These are phyloP conservation scores for Xylaria sp. DNA, from an alignment of 2,329 filamentous ascomycete genomes.

Conservation along the genomic window DNA sequence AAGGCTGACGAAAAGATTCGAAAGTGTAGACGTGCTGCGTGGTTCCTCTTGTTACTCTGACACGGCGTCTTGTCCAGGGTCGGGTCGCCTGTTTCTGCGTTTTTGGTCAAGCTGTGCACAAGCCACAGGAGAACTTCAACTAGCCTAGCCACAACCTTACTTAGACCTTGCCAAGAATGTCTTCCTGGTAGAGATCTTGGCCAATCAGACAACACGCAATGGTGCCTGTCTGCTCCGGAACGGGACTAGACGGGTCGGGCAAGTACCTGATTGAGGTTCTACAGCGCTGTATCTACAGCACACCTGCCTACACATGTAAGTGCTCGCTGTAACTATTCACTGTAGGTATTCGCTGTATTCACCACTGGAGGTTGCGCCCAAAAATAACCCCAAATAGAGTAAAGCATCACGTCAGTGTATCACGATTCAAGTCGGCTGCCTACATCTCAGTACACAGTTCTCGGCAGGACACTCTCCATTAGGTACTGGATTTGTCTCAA, in stretches of 20 bases:
- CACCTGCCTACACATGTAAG: too few species aligned
- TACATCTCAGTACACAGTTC: background rate
- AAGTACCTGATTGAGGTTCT: background rate
- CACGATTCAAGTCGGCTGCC: background rate
- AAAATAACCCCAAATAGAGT: background rate
- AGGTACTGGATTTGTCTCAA: background rate
- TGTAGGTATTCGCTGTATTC: background rate
- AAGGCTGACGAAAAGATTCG: constrained; percentile 8
- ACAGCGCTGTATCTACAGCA: constrained; percentile 7
- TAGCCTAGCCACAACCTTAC: constrained; percentile 34
- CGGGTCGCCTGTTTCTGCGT: constrained; percentile 41
- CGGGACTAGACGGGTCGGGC: constrained; percentile 32
- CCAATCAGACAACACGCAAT: constrained; percentile 44
- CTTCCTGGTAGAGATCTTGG: constrained; percentile 36
- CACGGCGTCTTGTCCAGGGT: constrained; percentile 41
- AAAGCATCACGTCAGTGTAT: background rate
- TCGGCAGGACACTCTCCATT: background rate
- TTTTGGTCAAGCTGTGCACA: constrained; percentile 45
- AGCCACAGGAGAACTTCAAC: constrained; percentile 37
- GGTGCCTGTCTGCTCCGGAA: constrained; percentile 36
- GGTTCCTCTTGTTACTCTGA: constrained; percentile 38
- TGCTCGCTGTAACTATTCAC: background rate
- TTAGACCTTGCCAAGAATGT: constrained; percentile 32
- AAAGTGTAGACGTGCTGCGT: constrained; percentile 18
- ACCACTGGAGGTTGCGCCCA: background rate